These are phyloP conservation scores for Xylariales sp. DNA, from an alignment of 2,329 filamentous ascomycete species.

Conservation along the genomic window DNA sequence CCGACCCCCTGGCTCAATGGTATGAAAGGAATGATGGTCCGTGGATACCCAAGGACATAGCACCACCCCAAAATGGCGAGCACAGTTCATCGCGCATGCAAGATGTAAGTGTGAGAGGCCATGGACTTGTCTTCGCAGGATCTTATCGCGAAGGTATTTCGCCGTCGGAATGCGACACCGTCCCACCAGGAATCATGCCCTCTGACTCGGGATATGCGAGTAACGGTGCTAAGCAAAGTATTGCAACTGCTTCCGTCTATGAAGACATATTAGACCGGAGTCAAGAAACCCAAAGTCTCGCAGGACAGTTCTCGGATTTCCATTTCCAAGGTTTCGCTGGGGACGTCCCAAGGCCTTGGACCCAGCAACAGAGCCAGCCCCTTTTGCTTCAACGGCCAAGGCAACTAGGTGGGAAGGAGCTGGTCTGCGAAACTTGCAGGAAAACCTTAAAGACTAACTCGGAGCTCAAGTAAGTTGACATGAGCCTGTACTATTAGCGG, in stretches of 20 bases:
- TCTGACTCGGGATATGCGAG: conserved; percentile 46
- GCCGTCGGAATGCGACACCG: conserved; percentile 36
- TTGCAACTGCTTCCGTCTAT: conserved; percentile 38
- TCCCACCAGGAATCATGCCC: conserved; percentile 24
- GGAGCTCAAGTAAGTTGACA: conserved; percentile 49
- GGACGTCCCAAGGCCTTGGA: conserved; percentile 12
- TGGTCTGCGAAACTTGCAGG: conserved; percentile 36
- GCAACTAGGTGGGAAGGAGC: conserved; percentile 14
- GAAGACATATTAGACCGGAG: conserved; percentile 35
- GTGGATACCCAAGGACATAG: conserved; percentile 35
- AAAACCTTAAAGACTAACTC: conserved; percentile 45
- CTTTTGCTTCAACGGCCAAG: not conserved
- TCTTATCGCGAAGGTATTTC: conserved; percentile 26
- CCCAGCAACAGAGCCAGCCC: conserved; percentile 11
- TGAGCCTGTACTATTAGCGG: too few relatives aligned
- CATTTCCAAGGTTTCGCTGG: conserved; percentile 15
- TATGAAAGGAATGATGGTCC: conserved; percentile 36
- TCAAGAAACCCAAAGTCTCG: conserved; percentile 34
- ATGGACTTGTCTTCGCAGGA: conserved; percentile 25
- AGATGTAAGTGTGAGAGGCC: conserved; percentile 15
- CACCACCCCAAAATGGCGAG: conserved; percentile 26
- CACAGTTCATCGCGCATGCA: conserved; percentile 21
- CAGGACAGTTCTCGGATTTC: conserved; percentile 28
- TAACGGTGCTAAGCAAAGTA: conserved; percentile 34
- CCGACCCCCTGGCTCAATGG: conserved; percentile 27